Evolutionary conservation across 768 basidiomycete species (phyloP).

Genomic region (Guyanaporus albipodus): DNA sequence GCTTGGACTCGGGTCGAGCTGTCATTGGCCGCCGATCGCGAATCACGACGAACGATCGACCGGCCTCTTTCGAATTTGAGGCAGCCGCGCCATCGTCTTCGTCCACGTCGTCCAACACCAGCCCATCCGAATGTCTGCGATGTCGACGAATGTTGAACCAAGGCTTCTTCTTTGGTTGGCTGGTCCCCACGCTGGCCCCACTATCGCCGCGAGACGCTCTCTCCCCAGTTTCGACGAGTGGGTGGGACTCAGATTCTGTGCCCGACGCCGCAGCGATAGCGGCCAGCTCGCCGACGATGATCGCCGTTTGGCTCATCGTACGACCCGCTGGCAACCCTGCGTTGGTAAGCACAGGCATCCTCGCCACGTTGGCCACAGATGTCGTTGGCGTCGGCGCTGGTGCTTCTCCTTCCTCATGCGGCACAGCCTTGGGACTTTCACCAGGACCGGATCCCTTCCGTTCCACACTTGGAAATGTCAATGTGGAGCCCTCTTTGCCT

Average conservation of each 20-base stretch:
- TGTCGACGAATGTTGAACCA: slow-evolving; percentile 65
- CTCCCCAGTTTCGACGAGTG: slow-evolving; percentile 17
- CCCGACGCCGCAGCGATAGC: slow-evolving; percentile 19
- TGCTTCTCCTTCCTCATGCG: slow-evolving; percentile 37
- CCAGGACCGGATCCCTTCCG: slow-evolving; percentile 31
- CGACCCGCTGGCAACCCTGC: slow-evolving; percentile 54
- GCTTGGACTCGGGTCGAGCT: slow-evolving; percentile 21
- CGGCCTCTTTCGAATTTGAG: slow-evolving; percentile 34
- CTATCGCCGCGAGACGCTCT: slow-evolving; percentile 17
- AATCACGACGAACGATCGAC: slow-evolving; percentile 67
- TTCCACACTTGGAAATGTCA: slow-evolving; percentile 65
- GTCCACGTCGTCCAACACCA: slow-evolving; percentile 29
- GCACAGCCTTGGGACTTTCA: slow-evolving; percentile 21
- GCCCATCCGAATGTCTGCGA: slow-evolving; percentile 58
- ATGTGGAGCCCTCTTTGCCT: slow-evolving; percentile 47
- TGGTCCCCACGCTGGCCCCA: slow-evolving; percentile 37
- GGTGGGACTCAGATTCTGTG: slow-evolving; percentile 17
- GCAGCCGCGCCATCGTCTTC: slow-evolving; percentile 24
- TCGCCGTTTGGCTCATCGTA: slow-evolving; percentile 79
- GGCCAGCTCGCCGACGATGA: slow-evolving; percentile 62
- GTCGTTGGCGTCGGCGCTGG: slow-evolving; percentile 48
- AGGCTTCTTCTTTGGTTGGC: slow-evolving; percentile 57
- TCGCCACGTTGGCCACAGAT: slow-evolving; percentile 44
- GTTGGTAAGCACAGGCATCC: slow-evolving; percentile 34
- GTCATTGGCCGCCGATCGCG: slow-evolving; percentile 49